These are phyloP conservation scores for Phalaenopsis equestris DNA, from an alignment of 106 monocot species.

Conservation along the genomic window DNA sequence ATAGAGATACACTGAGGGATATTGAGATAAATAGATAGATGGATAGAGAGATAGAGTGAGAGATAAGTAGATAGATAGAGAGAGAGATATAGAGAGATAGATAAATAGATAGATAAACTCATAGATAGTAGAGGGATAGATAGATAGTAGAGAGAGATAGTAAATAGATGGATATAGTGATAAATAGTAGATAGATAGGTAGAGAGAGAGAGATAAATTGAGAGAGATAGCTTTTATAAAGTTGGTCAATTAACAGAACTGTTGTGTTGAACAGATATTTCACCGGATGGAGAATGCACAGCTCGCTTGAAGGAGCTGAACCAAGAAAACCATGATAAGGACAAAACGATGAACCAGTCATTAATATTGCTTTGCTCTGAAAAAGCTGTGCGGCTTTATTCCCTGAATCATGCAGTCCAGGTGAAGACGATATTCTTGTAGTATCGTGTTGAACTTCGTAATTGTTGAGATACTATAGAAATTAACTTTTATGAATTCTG, in stretches of 20 bases:
- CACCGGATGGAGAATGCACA: conserved; percentile 14
- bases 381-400: conserved; percentile 56
- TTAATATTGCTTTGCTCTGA: conserved; percentile 63
- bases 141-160: no score
- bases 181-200: no score
- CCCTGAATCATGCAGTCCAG: conserved; percentile 52
- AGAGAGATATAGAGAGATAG: neutral
- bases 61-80: neutral
- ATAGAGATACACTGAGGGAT: neutral
- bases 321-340: conserved; percentile 15
- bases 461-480: neutral
- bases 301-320: conserved; percentile 9
- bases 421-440: conserved; percentile 19
- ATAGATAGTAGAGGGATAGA: no score
- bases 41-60: neutral
- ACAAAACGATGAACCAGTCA: conserved; percentile 25
- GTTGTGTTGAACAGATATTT: conserved; percentile 15
- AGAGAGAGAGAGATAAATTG: neutral
- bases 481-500: neutral
- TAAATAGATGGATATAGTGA: no score
- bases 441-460: neutral
- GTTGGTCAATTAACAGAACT: neutral
- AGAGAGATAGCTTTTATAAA: neutral
- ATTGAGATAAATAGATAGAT: no score
- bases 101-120: neutral